Percentiles rank a stretch among this genome's conserved stretches.
Conservation (phyloP, 2,329 filamentous ascomycete genomes). For the Podosphaera fusca region DNA sequence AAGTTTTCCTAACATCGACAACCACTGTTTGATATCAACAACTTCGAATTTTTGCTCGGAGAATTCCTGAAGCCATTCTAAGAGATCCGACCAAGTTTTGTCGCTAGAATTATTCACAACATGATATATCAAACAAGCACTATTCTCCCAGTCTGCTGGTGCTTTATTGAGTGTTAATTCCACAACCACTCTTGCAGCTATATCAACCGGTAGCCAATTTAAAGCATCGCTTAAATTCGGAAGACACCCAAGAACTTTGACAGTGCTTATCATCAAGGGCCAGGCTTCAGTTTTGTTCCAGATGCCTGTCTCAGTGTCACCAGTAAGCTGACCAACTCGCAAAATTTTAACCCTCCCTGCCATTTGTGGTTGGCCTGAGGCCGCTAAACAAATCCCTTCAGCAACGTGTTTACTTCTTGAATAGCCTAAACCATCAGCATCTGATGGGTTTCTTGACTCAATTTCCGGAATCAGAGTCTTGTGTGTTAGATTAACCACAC, state of each 20-base stretch:
- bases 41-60: neutral
- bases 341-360: slow-evolving; percentile 4
- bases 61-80: neutral
- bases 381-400: slow-evolving; percentile 26
- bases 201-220: slow-evolving; percentile 24
- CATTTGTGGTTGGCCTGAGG: slow-evolving; percentile 9
- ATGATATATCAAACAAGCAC: neutral
- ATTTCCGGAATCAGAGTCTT: slow-evolving; percentile 19
- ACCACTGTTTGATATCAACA: neutral
- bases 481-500: slow-evolving; percentile 16
- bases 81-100: neutral
- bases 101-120: neutral
- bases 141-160: neutral
- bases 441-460: slow-evolving; percentile 19
- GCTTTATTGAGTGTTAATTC: neutral
- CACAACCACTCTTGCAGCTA: slow-evolving; percentile 18
- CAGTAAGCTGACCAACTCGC: slow-evolving; percentile 22
- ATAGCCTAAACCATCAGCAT: slow-evolving; percentile 28
- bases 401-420: slow-evolving; percentile 34
- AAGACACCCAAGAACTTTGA: slow-evolving; percentile 18
- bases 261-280: slow-evolving; percentile 23
- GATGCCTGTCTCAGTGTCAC: slow-evolving; percentile 19
- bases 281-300: slow-evolving; percentile 27
- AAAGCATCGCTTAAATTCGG: slow-evolving; percentile 20
- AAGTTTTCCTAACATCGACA: neutral